Evolutionary conservation across 495 filamentous ascomycete genomes (phyloP), one percentile per base, ranked within the genome.

Genomic region (Daldinia loculata): DNA sequence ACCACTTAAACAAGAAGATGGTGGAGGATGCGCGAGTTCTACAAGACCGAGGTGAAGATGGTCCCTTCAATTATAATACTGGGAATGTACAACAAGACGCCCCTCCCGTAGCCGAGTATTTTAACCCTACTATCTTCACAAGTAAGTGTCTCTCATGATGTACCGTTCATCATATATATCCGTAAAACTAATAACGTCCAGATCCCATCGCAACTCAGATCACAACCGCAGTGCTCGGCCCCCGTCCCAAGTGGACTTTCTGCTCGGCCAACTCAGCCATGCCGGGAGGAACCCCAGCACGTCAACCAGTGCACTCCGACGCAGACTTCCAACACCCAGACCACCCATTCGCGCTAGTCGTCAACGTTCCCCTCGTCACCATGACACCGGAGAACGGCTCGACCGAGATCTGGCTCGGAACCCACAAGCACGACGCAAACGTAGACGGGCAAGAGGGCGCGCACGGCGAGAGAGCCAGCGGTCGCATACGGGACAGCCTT

Each of bases 401-500:
- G 0, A 89, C 88, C 0, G 88, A 90, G 69, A 64, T 89, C 12
- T 89, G 87, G 87, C 81, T 89, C 6, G 88, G 88, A 1, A 88
- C 85, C 2, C 87, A 89, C 66, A 77, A 70, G 15, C 69, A 66
- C 17, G 61, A n/a, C 1, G 52, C 50, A 4, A 70, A 67, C n/a
- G 53, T 83, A 2, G 72, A 75, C 41, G 79, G 77, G 6, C 86
- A 88, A 73, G 82, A 84, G 59, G 83, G 83, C 6, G 61, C 63
- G 29, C 81, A 83, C 56, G 85, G 83, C 11, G 85, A 86, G 43
- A 72, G 85, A 48, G 80, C 81, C 1, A 85, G 84, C 61, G 83
- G 83, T 2, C 77, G 83, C 45, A 85, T 87, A 66, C 83, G 78
- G 27, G 30, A 72, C 4, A 75, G 80, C 14, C 69, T 83, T 11